These are phyloP conservation scores for Trichocladium antarcticum DNA, from an alignment of 495 filamentous ascomycete species.

Conservation along the genomic window DNA sequence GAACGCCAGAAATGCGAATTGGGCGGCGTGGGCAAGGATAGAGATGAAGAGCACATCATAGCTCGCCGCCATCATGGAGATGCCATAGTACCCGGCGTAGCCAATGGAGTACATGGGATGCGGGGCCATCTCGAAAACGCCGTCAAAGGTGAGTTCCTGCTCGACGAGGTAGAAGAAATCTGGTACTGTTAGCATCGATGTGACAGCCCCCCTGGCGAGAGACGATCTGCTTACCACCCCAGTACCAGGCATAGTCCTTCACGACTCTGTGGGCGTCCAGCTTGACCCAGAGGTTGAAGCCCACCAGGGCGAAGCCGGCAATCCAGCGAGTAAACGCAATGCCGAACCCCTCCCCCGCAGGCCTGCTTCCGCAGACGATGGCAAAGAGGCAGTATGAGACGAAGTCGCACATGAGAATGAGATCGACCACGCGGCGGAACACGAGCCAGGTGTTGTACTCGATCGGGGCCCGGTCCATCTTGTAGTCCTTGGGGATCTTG, in stretches of 20 bases:
- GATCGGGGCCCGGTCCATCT: slow-evolving; percentile 81
- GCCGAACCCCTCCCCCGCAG: slow-evolving; percentile 54
- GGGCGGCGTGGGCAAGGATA: slow-evolving; percentile 84
- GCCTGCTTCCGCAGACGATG: slow-evolving; percentile 69
- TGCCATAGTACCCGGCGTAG: slow-evolving; percentile 95
- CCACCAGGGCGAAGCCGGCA: slow-evolving; percentile 66
- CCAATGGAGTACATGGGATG: slow-evolving; percentile 99
- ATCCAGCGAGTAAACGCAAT: slow-evolving; percentile 69
- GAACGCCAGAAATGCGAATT: slow-evolving; percentile 79
- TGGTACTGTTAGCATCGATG: slow-evolving; percentile 5
- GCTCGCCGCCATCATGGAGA: slow-evolving; percentile 96
- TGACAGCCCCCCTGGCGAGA: too few relatives aligned
- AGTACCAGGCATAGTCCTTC: slow-evolving; percentile 99
- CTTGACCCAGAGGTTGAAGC: slow-evolving; percentile 98
- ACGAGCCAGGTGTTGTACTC: slow-evolving; percentile 99
- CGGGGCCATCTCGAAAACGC: slow-evolving; percentile 97
- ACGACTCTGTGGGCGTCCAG: slow-evolving; percentile 96
- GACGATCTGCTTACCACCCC: slow-evolving; percentile 46
- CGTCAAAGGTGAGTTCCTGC: slow-evolving; percentile 94
- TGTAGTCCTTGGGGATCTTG: slow-evolving; percentile 89
- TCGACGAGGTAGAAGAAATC: slow-evolving; percentile 99
- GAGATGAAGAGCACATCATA: slow-evolving; percentile 96
- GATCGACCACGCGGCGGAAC: slow-evolving; percentile 85
- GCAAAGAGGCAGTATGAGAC: slow-evolving; percentile 93
- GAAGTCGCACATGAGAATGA: slow-evolving; percentile 98